phyloP scores from a whole-genome alignment of 352 stramenopile genomes.

The Phytophthora pinifolia region DNA sequence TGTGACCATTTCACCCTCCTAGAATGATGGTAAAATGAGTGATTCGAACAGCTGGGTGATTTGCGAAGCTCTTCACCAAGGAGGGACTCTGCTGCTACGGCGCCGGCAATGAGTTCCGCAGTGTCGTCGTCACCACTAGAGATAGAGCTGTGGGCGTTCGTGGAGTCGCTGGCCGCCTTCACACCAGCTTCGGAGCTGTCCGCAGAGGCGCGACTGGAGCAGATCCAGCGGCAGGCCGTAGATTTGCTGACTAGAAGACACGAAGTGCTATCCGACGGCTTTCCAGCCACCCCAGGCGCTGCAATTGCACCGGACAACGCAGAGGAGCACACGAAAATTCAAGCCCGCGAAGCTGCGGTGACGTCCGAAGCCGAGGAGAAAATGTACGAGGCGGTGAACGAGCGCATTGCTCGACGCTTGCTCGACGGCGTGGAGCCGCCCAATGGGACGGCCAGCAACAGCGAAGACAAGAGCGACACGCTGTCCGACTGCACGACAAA shows the following conservation, averaged over 20 bases:
- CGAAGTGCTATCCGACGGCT: constrained; percentile 4
- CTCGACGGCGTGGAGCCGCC: constrained; percentile 38
- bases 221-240: constrained; percentile 36
- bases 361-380: constrained; percentile 28
- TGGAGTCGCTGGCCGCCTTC: constrained; percentile 32
- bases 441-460: constrained; percentile 13
- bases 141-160: constrained; percentile 53
- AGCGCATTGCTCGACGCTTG: constrained; percentile 59
- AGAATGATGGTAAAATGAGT: constrained; percentile 17
- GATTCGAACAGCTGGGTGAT: not conserved
- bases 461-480: constrained; percentile 78
- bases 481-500: constrained; percentile 72
- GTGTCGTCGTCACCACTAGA: constrained; percentile 15
- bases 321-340: not conserved
- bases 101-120: constrained; percentile 21
- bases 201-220: constrained; percentile 20
- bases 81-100: not conserved
- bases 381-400: constrained; percentile 57
- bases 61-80: too few species aligned
- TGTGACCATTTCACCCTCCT: too few species aligned
- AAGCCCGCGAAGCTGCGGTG: not conserved
- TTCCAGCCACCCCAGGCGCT: constrained; percentile 4
- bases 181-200: constrained; percentile 1
- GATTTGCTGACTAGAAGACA: constrained; percentile 35
- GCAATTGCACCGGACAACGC: not conserved